These are phyloP conservation scores for Penicillium sp. DNA, from an alignment of 2,329 filamentous ascomycete species.

Conservation along the genomic window DNA sequence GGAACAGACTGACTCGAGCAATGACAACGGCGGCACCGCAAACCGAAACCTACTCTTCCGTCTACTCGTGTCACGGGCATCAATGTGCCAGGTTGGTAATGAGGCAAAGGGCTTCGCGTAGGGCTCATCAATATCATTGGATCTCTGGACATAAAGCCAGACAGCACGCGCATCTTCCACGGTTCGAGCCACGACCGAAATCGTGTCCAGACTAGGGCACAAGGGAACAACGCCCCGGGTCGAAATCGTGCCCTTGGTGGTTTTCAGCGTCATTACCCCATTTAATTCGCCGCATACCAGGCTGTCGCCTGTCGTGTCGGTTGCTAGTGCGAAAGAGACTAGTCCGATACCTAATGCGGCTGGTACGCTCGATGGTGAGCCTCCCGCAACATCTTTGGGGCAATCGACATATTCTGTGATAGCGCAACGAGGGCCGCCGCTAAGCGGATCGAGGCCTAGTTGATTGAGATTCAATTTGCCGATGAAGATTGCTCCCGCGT, in stretches of 20 bases:
- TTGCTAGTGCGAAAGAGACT: neutral
- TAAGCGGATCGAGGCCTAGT: neutral
- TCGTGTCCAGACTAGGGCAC: neutral
- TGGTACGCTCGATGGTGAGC: neutral
- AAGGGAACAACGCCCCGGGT: neutral
- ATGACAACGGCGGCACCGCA: neutral
- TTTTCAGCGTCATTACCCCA: neutral
- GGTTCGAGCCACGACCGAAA: neutral
- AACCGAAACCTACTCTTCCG: neutral
- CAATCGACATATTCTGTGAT: too few species aligned
- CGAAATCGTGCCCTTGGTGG: neutral
- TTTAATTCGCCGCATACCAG: neutral
- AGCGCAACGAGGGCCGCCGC: neutral
- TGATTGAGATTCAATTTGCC: neutral
- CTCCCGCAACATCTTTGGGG: too few species aligned
- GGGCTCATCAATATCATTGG: neutral
- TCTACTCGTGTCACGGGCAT: neutral
- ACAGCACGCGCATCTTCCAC: neutral
- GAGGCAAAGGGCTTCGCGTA: neutral
- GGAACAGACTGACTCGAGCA: neutral
- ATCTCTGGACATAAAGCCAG: neutral
- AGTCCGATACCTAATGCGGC: neutral
- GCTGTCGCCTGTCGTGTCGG: neutral
- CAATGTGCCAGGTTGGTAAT: conserved; percentile 1
- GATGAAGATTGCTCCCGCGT: neutral